Conservation (phyloP, 305 asterid genomes). For the Andrographis paniculata region DNA sequence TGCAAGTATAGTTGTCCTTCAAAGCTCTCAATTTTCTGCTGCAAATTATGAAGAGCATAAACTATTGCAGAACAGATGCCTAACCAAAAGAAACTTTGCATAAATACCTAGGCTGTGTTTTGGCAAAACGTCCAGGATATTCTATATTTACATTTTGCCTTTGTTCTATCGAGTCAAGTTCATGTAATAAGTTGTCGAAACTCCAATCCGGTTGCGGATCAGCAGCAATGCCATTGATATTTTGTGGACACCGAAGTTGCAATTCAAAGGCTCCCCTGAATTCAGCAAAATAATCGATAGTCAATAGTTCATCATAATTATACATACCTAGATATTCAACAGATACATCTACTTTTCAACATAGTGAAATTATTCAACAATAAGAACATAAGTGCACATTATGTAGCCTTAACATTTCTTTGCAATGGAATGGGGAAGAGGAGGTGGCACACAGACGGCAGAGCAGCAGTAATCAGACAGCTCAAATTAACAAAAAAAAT, state of each 20-base stretch:
- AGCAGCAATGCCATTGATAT: conserved; percentile 45
- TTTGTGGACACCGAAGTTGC: conserved; percentile 39
- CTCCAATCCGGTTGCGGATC: conserved; percentile 93
- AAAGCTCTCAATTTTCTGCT: conserved; percentile 37
- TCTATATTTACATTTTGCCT: conserved; percentile 27
- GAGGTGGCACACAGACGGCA: no score
- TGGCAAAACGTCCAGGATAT: conserved; percentile 35
- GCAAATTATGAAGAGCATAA: conserved; percentile 14
- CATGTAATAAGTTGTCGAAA: conserved; percentile 44
- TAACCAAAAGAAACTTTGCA: conserved; percentile 8
- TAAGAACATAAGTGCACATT: no score
- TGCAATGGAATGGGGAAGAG: no score
- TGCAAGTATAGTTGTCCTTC: conserved; percentile 18
- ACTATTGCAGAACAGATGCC: conserved; percentile 5
- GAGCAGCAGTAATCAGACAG: no score
- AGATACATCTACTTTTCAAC: no score
- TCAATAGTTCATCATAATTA: no score
- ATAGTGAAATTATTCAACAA: no score
- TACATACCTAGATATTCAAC: no score
- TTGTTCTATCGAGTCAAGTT: conserved; percentile 51
- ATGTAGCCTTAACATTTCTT: no score
- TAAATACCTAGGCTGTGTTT: conserved; percentile 40
- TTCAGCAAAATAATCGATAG: conserved; percentile 18
- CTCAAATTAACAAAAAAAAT: no score
- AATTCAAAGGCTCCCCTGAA: conserved; percentile 47